Evolutionary conservation across 306 rosid species (phyloP), one percentile per base, ranked within the genome.

Genomic region (Prunus mira): DNA sequence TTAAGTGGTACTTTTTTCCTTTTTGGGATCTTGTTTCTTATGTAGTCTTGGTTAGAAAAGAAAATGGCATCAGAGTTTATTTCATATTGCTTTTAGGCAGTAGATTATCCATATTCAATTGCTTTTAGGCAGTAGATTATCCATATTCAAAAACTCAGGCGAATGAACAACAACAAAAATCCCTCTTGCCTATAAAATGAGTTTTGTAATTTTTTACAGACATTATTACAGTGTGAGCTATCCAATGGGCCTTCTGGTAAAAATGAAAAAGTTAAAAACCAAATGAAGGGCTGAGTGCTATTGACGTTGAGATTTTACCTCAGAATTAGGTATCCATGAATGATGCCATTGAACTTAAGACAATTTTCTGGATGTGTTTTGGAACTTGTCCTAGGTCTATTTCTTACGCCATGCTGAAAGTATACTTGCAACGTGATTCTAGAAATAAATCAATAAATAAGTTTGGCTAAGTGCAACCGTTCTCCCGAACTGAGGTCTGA

Each of bases 281-380:
- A 58, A 20, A 15, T 20, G 24, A 57, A 10, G 24, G 28, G 49
- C 28, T 17, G 8, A 27, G 28, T 32, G 49, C 45, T 22, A 64
- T 64, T 55, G 74, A 71, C 5, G 66, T 69, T 62, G 80, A 75
- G 46, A 25, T 43, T 11, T 32, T 47, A 47, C 30, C 78, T 11
- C 76, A 65, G 54, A 47, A 19, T 72, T 76, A 22, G 81, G 69
- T 55, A 5, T 46, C 32, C 34, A 20, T 38, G 19, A 43, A 38
- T 67, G 19, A 43, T 64, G 38, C 32, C 60, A 17, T 14, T 12
- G 43, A 6, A 38, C 43, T 38, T 6, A 0, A 38, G 46, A 25
- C 51, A 65, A 45, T 12, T 15, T 56, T 58, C 56, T 19, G 55
- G 62, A 51, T 22, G 34, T 15, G 14, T 46, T 28, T 76, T 32